Percentiles rank a stretch among this genome's conserved stretches.
These are phyloP conservation scores for Oryza punctata DNA, from an alignment of 176 grass and related monocot species.

Conservation along the genomic window DNA sequence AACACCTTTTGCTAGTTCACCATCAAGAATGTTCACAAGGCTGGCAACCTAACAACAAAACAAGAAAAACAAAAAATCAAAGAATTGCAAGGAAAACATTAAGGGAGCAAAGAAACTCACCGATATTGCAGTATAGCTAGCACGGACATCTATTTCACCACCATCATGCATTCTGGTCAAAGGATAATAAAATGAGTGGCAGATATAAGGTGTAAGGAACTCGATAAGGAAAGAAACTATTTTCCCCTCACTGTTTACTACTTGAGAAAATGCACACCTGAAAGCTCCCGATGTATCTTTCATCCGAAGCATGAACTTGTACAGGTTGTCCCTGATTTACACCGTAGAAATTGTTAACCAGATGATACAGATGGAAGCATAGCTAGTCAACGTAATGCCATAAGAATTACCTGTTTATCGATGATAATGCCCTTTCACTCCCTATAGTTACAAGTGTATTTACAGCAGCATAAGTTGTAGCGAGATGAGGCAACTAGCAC, in stretches of 20 bases:
- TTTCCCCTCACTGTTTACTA: not conserved
- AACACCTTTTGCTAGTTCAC: conserved; percentile 65
- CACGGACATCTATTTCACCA: conserved; percentile 93
- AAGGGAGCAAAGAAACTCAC: conserved; percentile 48
- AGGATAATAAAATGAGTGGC: conserved; percentile 20
- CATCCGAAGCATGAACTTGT: conserved; percentile 77
- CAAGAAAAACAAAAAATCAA: conserved; percentile 34
- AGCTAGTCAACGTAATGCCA: conserved; percentile 22
- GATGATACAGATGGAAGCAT: conserved; percentile 8
- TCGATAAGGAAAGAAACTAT: not conserved
- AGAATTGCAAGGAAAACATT: conserved; percentile 14
- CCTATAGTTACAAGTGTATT: conserved; percentile 87
- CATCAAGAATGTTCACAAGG: conserved; percentile 88
- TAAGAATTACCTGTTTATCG: conserved; percentile 81
- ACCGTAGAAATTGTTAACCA: conserved; percentile 41
- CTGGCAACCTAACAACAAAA: conserved; percentile 74
- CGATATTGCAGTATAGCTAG: conserved; percentile 87
- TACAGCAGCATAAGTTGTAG: conserved; percentile 96
- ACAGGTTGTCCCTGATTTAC: conserved; percentile 60
- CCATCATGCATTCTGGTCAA: conserved; percentile 79
- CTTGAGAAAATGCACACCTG: conserved; percentile 56
- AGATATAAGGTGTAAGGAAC: conserved; percentile 14
- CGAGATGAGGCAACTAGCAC: conserved; percentile 85
- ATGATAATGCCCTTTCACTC: conserved; percentile 76
- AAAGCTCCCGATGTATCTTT: conserved; percentile 91